A percentile compares a stretch with the other conserved stretches of the same genome.
phyloP scores from a whole-genome alignment of 2,329 filamentous ascomycete genomes.

The Neofusicoccum umdonicola region DNA sequence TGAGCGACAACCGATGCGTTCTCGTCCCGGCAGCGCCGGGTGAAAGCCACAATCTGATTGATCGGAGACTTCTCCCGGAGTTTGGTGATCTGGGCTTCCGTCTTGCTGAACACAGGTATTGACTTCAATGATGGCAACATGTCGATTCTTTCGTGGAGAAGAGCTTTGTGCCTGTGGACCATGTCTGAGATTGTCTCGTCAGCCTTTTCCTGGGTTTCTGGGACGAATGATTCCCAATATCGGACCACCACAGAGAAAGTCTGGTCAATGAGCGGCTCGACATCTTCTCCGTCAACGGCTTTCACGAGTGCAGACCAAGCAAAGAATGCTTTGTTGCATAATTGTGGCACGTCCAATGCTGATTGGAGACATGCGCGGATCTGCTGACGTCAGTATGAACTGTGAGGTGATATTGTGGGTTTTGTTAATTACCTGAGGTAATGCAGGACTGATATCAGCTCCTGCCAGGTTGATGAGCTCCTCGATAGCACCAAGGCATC shows the following conservation, averaged over 20 bases:
- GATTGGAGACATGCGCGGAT: slow-evolving; percentile 91
- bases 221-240: slow-evolving; percentile 71
- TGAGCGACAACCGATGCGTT: slow-evolving; percentile 82
- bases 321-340: slow-evolving; percentile 76
- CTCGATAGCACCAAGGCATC: slow-evolving; percentile 78
- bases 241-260: slow-evolving; percentile 84
- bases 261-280: slow-evolving; percentile 77
- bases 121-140: slow-evolving; percentile 75
- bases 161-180: slow-evolving; percentile 58
- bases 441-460: slow-evolving; percentile 69
- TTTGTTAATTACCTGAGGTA: slow-evolving; percentile 68
- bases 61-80: slow-evolving; percentile 60
- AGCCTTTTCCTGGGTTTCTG: slow-evolving; percentile 58
- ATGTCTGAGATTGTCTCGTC: slow-evolving; percentile 64
- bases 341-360: slow-evolving; percentile 68
- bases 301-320: slow-evolving; percentile 81
- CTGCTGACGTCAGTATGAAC: slow-evolving; percentile 44
- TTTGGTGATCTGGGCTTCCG: slow-evolving; percentile 63
- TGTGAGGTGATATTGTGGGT: slow-evolving; percentile 12
- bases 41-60: slow-evolving; percentile 69
- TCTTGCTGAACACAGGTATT: slow-evolving; percentile 66
- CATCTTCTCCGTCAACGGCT: slow-evolving; percentile 69
- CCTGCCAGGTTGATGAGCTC: slow-evolving; percentile 81
- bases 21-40: slow-evolving; percentile 73
- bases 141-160: slow-evolving; percentile 66